These are phyloP conservation scores for Populus trichocarpa DNA, from an alignment of 441 rosid species.

Conservation along the genomic window DNA sequence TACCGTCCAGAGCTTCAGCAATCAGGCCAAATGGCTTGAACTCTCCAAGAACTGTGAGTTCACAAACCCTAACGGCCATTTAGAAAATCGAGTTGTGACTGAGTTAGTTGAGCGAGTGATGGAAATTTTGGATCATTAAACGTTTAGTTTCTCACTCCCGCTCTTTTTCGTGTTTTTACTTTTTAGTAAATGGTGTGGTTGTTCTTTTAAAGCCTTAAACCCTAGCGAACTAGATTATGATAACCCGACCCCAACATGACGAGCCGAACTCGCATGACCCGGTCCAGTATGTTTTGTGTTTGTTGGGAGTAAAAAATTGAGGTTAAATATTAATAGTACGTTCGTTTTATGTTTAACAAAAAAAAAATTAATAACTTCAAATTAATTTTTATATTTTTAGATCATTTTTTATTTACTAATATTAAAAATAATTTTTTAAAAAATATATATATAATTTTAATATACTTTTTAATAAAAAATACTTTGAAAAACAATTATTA, in stretches of 20 bases:
- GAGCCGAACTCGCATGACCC: too few species aligned
- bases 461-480: too few species aligned
- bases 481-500: too few species aligned
- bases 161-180: conserved; percentile 8
- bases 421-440: too few species aligned
- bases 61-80: conserved; percentile 69
- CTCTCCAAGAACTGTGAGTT: conserved; percentile 80
- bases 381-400: too few species aligned
- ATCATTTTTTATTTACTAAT: too few species aligned
- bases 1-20: conserved; percentile 84
- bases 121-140: background rate
- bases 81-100: background rate
- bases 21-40: conserved; percentile 92
- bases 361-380: accelerated
- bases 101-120: background rate
- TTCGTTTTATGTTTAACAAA: too few species aligned
- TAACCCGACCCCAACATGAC: too few species aligned
- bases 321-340: too few species aligned
- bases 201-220: background rate
- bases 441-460: too few species aligned
- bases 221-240: background rate
- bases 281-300: too few species aligned
- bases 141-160: conserved; percentile 15
- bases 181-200: background rate
- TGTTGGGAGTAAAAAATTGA: too few species aligned